Evolutionary conservation across 371 early-diverging fungal genomes (phyloP).

Genomic region (Lichtheimia hyalospora): DNA sequence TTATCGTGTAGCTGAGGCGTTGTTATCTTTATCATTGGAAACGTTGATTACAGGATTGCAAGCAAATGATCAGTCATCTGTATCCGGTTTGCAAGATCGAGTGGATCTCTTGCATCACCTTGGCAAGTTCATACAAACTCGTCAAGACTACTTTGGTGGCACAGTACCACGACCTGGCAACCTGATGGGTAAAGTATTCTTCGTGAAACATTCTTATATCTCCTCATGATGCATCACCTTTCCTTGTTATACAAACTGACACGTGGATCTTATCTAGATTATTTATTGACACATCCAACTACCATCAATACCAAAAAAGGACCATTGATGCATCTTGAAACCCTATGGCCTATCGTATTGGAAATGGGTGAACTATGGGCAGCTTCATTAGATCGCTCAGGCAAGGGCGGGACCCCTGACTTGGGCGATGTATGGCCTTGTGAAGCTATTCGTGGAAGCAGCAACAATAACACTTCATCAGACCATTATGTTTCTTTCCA

Average conservation of each 20-base stretch:
- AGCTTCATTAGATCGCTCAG: conserved; percentile 38
- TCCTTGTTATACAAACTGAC: neutral
- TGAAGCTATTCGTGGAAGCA: conserved; percentile 20
- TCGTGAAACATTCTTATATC: neutral
- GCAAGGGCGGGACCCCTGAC: conserved; percentile 51
- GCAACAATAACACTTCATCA: conserved; percentile 12
- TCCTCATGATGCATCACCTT: neutral
- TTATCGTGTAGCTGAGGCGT: conserved; percentile 41
- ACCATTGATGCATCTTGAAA: conserved; percentile 61
- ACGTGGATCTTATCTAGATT: conserved; percentile 23
- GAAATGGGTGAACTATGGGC: conserved; percentile 53
- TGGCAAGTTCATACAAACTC: conserved; percentile 50
- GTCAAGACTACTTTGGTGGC: conserved; percentile 45
- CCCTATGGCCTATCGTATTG: conserved; percentile 80
- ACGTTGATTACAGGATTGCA: conserved; percentile 71
- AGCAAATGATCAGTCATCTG: conserved; percentile 63
- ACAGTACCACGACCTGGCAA: conserved; percentile 78
- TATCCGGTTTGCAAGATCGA: conserved; percentile 81
- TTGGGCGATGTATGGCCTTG: conserved; percentile 94
- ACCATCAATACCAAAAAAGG: conserved; percentile 50
- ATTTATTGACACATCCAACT: conserved; percentile 40
- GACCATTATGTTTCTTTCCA: conserved; percentile 78
- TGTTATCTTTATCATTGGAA: conserved; percentile 55
- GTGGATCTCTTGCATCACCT: conserved; percentile 69
- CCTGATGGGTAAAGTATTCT: conserved; percentile 65